phyloP scores from a whole-genome alignment of 345 rosid species.

The Syzygium oleosum region DNA sequence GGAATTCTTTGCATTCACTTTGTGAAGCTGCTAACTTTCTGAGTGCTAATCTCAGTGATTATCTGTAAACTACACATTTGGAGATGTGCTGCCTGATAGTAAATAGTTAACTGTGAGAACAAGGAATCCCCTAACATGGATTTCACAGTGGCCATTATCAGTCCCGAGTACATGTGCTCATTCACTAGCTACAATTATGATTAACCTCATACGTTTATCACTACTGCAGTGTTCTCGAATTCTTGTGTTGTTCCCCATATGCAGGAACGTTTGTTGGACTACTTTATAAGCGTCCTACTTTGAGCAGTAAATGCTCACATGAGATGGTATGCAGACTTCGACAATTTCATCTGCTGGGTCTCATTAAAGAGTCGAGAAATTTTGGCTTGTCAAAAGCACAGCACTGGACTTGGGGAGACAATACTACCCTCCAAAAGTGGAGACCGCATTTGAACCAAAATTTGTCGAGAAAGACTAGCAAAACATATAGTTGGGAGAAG shows the following conservation, averaged over 20 bases:
- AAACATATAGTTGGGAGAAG: not conserved
- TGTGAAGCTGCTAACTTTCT: not conserved
- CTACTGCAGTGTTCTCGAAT: not conserved
- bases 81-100: not conserved
- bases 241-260: not conserved
- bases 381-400: not conserved
- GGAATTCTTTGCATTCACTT: not conserved
- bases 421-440: not conserved
- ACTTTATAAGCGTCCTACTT: not conserved
- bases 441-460: not conserved
- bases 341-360: not conserved
- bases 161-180: not conserved
- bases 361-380: not conserved
- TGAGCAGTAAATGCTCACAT: not conserved
- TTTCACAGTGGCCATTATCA: not conserved
- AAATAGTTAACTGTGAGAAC: not conserved
- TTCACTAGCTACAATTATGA: not conserved
- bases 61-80: not conserved
- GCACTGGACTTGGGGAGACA: not conserved
- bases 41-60: not conserved
- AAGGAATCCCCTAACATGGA: not conserved
- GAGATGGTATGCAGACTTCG: not conserved
- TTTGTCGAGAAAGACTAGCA: not conserved
- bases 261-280: not conserved
- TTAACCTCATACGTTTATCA: not conserved